These are phyloP conservation scores for Cladophialophora chaetospira DNA, from an alignment of 2,329 filamentous ascomycete species.

Conservation along the genomic window DNA sequence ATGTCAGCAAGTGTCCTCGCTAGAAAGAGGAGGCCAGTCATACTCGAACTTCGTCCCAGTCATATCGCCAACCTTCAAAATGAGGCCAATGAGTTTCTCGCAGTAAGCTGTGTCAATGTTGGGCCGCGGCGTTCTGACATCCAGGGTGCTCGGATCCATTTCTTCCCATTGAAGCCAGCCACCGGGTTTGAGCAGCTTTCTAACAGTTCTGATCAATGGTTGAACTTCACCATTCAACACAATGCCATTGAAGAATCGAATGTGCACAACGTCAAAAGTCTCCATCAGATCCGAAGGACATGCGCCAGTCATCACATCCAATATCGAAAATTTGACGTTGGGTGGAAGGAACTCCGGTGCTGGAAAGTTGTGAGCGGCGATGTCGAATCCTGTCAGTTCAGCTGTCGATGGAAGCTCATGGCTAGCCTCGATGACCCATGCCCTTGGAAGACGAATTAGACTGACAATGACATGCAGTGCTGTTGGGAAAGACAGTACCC, in stretches of 20 bases:
- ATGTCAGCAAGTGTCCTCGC: background rate
- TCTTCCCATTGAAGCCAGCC: conserved; percentile 1
- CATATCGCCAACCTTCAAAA: background rate
- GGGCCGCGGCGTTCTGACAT: background rate
- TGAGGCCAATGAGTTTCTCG: background rate
- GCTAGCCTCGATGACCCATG: background rate
- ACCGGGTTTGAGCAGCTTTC: background rate
- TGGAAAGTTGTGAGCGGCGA: background rate
- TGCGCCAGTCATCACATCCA: background rate
- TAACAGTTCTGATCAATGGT: background rate
- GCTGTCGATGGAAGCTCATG: background rate
- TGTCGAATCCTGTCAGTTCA: background rate
- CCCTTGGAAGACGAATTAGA: background rate
- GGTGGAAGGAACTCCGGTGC: background rate
- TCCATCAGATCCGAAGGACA: background rate
- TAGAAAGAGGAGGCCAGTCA: background rate
- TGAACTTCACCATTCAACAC: background rate
- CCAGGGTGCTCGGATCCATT: background rate
- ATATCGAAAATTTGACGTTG: background rate
- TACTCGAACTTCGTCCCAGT: background rate
- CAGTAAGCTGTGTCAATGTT: background rate
- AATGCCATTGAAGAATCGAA: background rate
- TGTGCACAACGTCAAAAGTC: background rate
- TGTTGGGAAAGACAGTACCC: background rate
- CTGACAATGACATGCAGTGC: background rate